Evolutionary conservation across 371 early-diverging fungal species (phyloP), one percentile per base, ranked within the genome.

Genomic region (Lichtheimia hyalospora): DNA sequence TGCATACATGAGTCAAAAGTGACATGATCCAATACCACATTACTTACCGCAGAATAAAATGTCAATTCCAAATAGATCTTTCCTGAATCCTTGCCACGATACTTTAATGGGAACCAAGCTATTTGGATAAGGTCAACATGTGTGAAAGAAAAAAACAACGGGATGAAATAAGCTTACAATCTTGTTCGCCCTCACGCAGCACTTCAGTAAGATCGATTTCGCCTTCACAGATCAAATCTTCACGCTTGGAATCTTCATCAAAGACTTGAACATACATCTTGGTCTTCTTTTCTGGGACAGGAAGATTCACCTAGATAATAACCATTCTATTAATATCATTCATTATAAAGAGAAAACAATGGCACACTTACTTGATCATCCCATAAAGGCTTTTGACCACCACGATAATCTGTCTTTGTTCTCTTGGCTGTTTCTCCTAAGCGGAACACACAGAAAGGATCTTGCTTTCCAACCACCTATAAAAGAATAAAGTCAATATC

Each of bases 141-240:
- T 51, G 21, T 7, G 2, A 21, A n/a, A n/a, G n/a, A n/a, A n/a
- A n/a, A n/a, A 51, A 12, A 14, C 1, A 1, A 18, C 16, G 8
- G 10, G 8, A n/a, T 46, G n/a, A 18, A 51, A 15, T 25, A 28
- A 24, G 52, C 84, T 69, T 74, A 86, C 89, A 76, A 60, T 90
- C 89, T 8, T 82, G 75, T 63, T 89, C 89, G 23, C 89, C 90
- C 20, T 83, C 75, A 15, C 70, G 77, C 24, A 88, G 66, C 3
- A 89, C 84, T 25, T 75, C 77, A 7, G 75, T 56, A 55, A 89
- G 66, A 71, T 90, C 88, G 25, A 89, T 67, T 5, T 84, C 82
- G 44, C 82, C 77, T 49, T 87, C 84, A 21, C 86, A 86, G 54
- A 90, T 89, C 42, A 84, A 63, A 54, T 86, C 87, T 58, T 82